phyloP scores from a whole-genome alignment of 495 filamentous ascomycete species.

The Neurospora tetraspora region DNA sequence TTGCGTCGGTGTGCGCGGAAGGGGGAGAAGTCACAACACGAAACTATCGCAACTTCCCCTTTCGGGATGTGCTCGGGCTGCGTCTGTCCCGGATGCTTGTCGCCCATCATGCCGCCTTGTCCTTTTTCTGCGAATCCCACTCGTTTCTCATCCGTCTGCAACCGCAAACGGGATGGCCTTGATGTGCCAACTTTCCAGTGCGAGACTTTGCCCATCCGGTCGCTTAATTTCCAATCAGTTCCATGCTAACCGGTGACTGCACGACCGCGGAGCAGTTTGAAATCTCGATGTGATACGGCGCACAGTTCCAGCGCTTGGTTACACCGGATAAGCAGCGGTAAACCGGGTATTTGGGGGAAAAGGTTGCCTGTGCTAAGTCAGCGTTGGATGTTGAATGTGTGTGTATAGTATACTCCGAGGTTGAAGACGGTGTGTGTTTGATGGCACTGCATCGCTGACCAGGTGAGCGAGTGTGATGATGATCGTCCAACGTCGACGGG shows the following conservation, averaged over 20 bases:
- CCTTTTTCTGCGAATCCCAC: neutral
- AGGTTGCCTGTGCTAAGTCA: neutral
- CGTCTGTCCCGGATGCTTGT: neutral
- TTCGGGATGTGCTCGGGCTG: constrained; percentile 1
- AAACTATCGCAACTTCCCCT: neutral
- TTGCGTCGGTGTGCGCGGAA: neutral
- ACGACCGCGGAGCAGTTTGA: neutral
- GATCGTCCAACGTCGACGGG: neutral
- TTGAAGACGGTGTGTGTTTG: neutral
- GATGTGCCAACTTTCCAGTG: neutral
- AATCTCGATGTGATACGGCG: neutral
- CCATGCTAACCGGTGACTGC: neutral
- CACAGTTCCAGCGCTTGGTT: neutral
- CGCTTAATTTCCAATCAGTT: neutral
- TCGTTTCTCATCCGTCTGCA: neutral
- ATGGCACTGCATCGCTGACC: neutral
- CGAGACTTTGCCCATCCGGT: neutral
- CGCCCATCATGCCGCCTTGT: neutral
- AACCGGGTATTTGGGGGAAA: neutral
- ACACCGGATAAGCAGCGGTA: neutral
- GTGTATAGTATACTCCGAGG: no score
- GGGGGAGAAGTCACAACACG: neutral
- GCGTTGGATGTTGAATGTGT: neutral
- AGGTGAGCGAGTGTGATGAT: neutral
- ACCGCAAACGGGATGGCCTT: neutral